Conservation (phyloP, 2,329 filamentous ascomycete species). For the Magnaporthiopsis incrustans region DNA sequence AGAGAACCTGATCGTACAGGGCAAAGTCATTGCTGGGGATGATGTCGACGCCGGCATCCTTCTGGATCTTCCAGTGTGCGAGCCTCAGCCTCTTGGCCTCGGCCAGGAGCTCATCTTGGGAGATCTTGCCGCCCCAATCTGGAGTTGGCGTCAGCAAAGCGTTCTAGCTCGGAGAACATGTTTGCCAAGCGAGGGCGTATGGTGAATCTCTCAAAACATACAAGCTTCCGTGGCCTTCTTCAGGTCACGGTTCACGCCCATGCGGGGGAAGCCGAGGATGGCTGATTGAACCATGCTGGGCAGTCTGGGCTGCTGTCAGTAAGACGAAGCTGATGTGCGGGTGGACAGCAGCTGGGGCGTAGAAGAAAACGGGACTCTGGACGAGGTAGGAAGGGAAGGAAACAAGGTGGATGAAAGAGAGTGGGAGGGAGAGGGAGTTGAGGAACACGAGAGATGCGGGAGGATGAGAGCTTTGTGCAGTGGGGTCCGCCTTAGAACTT, state of each 20-base stretch:
- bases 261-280: constrained; percentile 96
- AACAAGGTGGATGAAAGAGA: constrained; percentile 1
- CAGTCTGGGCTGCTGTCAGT: constrained; percentile 13
- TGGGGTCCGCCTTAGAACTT: no score
- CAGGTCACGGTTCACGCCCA: constrained; percentile 96
- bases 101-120: constrained; percentile 77
- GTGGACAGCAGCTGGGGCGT: neutral
- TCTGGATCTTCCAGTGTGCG: constrained; percentile 99
- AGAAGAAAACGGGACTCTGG: neutral
- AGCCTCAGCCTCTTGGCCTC: constrained; percentile 96
- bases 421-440: neutral
- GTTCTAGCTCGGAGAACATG: neutral
- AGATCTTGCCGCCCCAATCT: constrained; percentile 89
- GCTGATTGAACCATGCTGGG: constrained; percentile 58
- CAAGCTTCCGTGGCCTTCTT: constrained; percentile 99
- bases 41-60: constrained; percentile 93
- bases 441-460: neutral
- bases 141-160: constrained; percentile 14
- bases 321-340: neutral
- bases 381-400: constrained; percentile 1
- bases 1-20: constrained; percentile 94
- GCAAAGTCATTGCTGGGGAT: constrained; percentile 99
- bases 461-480: no score
- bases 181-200: constrained; percentile 9
- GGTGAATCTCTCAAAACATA: constrained; percentile 38